Evolutionary conservation across 129 eudicot genomes (phyloP).

Genomic region (Apium graveolens): DNA sequence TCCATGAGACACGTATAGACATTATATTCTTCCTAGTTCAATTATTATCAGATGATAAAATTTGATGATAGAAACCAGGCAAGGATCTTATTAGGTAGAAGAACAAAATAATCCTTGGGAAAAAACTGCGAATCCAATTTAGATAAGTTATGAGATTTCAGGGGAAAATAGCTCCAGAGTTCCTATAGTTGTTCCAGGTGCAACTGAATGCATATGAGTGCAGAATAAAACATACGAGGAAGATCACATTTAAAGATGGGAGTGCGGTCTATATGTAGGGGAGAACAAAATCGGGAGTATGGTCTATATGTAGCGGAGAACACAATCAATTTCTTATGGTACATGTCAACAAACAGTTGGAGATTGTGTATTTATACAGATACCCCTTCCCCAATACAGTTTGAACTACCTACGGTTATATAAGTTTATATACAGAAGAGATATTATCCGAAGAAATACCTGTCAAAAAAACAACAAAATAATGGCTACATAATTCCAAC

Average conservation of each 20-base stretch:
- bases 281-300: background rate
- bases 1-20: background rate
- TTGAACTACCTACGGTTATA: background rate
- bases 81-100: background rate
- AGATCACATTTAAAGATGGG: background rate
- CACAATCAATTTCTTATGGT: background rate
- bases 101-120: background rate
- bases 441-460: too few relatives aligned
- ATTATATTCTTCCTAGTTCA: background rate
- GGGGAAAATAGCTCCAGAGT: background rate
- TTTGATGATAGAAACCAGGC: background rate
- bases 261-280: background rate
- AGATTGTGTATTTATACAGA: background rate
- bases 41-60: background rate
- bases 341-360: background rate
- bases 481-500: background rate
- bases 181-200: background rate
- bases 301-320: background rate
- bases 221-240: background rate
- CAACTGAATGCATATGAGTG: background rate
- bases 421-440: background rate
- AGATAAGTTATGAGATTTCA: background rate
- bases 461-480: too few relatives aligned
- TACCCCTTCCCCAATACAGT: background rate
- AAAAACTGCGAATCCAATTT: background rate